Evolutionary conservation across 2,329 filamentous ascomycete genomes (phyloP).

Genomic region (Lachnellula subtilissima): DNA sequence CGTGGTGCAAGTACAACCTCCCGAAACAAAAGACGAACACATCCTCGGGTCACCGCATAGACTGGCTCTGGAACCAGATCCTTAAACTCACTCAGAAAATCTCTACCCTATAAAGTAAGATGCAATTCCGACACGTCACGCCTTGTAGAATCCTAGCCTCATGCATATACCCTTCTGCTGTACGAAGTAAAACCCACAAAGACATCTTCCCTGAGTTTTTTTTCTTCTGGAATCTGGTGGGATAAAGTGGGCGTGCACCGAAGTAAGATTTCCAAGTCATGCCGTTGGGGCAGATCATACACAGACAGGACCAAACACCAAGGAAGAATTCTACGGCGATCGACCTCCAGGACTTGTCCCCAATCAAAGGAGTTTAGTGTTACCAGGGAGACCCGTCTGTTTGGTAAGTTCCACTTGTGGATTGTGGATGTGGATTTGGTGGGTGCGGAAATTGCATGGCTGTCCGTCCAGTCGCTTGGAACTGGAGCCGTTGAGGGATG

Average conservation of each 20-base stretch:
- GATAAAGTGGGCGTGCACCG: neutral
- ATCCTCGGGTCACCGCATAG: neutral
- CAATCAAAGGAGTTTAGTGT: neutral
- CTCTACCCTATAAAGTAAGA: neutral
- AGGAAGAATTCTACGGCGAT: neutral
- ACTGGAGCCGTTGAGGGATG: neutral
- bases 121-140: neutral
- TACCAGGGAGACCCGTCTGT: conserved; percentile 7
- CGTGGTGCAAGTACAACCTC: neutral
- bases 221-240: neutral
- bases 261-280: neutral
- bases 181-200: neutral
- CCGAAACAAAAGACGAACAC: neutral
- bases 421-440: neutral
- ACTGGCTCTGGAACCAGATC: neutral
- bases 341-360: neutral
- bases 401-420: neutral
- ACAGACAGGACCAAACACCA: neutral
- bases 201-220: neutral
- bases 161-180: neutral
- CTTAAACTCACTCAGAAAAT: neutral
- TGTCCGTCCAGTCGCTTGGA: conserved; percentile 6
- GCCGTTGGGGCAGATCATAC: neutral
- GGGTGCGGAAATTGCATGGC: conserved; percentile 7
- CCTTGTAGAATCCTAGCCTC: neutral